These are phyloP conservation scores for Neoboletus brunneissimus DNA, from an alignment of 768 basidiomycete species.

Conservation along the genomic window DNA sequence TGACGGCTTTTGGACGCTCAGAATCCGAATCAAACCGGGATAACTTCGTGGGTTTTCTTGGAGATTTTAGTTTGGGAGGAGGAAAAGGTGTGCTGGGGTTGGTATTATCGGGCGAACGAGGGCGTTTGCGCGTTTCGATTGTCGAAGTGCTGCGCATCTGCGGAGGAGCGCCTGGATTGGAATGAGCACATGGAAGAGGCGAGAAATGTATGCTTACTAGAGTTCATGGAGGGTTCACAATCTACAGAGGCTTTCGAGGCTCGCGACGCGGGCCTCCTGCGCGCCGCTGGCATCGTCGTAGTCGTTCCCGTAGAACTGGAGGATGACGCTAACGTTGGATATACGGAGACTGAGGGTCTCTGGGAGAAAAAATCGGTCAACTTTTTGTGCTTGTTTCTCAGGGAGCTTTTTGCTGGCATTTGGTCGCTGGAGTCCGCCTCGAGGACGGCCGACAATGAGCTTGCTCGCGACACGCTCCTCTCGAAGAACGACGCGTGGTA, in stretches of 20 bases:
- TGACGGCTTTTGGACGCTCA: slow-evolving; percentile 2
- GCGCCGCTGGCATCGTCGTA: slow-evolving; percentile 6
- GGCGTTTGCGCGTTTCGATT: slow-evolving; percentile 24
- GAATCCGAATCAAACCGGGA: slow-evolving; percentile 6
- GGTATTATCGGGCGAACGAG: slow-evolving; percentile 23
- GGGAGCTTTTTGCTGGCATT: slow-evolving; percentile 21
- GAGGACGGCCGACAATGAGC: background rate
- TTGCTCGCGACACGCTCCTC: slow-evolving; percentile 5
- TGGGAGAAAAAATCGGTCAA: slow-evolving; percentile 49
- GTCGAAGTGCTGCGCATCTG: slow-evolving; percentile 11
- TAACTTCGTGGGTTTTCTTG: slow-evolving; percentile 22
- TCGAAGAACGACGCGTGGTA: slow-evolving; percentile 7
- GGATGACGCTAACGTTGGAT: slow-evolving; percentile 11
- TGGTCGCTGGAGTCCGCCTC: background rate
- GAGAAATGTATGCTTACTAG: slow-evolving; percentile 17
- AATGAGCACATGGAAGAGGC: background rate
- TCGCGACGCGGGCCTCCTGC: slow-evolving; percentile 10
- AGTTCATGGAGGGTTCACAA: background rate
- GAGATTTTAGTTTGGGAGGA: slow-evolving; percentile 17
- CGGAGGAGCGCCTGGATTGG: slow-evolving; percentile 11
- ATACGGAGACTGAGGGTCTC: slow-evolving; percentile 22
- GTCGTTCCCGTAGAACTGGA: background rate
- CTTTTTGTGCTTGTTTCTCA: slow-evolving; percentile 21
- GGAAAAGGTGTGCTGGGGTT: background rate
- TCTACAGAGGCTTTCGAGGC: slow-evolving; percentile 1